These are phyloP conservation scores for Zymoseptoria tritici DNA, from an alignment of 2,329 filamentous ascomycete genomes.

Conservation along the genomic window DNA sequence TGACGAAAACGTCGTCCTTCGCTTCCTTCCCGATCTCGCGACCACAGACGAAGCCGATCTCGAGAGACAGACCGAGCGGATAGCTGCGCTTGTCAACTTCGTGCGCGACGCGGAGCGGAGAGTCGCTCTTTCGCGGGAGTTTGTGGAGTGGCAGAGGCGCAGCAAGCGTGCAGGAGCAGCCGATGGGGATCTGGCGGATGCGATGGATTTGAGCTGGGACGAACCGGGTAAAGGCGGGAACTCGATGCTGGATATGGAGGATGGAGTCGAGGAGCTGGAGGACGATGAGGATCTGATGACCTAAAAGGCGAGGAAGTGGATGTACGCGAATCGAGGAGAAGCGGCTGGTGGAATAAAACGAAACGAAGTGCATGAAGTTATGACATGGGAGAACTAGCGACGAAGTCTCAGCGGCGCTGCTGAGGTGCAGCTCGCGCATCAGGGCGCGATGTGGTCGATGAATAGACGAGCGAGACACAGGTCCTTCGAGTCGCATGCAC, in stretches of 20 bases:
- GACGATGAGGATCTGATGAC: slow-evolving; percentile 27
- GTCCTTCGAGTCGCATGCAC: neutral
- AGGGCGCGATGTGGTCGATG: neutral
- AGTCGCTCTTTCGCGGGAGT: slow-evolving; percentile 52
- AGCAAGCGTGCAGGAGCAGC: slow-evolving; percentile 35
- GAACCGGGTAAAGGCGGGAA: slow-evolving; percentile 10
- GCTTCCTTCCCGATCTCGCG: slow-evolving; percentile 39
- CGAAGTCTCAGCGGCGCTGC: neutral
- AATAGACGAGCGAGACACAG: neutral
- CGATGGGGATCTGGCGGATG: slow-evolving; percentile 29
- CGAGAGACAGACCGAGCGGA: slow-evolving; percentile 42
- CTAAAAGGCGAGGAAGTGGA: neutral
- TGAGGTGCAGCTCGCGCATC: neutral
- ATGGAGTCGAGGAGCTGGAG: slow-evolving; percentile 8
- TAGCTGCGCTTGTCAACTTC: slow-evolving; percentile 44
- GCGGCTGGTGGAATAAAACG: neutral
- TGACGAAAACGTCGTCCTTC: slow-evolving; percentile 40
- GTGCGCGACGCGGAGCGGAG: slow-evolving; percentile 49
- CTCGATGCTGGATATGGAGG: neutral
- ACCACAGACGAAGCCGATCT: slow-evolving; percentile 31
- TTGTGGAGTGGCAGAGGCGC: slow-evolving; percentile 46
- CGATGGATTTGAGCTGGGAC: slow-evolving; percentile 31
- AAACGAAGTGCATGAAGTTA: neutral
- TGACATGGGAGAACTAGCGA: neutral
- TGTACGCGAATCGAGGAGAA: neutral